Conservation (phyloP, 768 basidiomycete genomes). For the Leccinum subgranulosum region DNA sequence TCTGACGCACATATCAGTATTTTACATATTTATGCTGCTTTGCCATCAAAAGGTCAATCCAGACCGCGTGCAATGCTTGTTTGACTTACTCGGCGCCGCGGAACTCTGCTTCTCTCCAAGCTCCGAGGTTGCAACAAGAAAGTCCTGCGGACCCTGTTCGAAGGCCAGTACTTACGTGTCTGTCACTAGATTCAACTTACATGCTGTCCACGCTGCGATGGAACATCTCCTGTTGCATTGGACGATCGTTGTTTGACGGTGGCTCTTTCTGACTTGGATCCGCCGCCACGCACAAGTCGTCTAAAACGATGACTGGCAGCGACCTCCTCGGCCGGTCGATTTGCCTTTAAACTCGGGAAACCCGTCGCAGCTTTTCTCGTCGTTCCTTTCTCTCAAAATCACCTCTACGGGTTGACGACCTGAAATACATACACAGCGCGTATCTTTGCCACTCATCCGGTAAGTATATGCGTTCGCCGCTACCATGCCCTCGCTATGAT, state of each 20-base stretch:
- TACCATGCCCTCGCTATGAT: neutral
- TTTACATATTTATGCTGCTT: conserved; percentile 21
- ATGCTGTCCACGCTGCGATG: neutral
- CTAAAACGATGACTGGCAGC: neutral
- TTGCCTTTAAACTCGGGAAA: neutral
- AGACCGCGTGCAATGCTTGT: too few relatives aligned
- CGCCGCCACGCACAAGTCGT: neutral
- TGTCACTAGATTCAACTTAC: neutral
- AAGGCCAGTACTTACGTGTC: neutral
- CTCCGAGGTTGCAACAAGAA: neutral
- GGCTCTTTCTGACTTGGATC: conserved; percentile 5
- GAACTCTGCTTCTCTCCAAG: neutral
- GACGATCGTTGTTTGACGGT: neutral
- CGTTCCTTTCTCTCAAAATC: neutral
- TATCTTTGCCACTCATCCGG: neutral
- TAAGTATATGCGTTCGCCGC: neutral
- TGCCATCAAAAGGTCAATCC: neutral
- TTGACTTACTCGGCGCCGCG: too few relatives aligned
- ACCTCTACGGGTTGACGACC: neutral
- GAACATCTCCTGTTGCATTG: neutral
- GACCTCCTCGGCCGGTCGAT: neutral
- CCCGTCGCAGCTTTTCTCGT: neutral
- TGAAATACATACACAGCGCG: neutral
- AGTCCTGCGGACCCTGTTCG: neutral
- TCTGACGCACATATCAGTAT: conserved; percentile 24